These are phyloP conservation scores for Rubia peregrina DNA, from an alignment of 305 asterid species.

Conservation along the genomic window DNA sequence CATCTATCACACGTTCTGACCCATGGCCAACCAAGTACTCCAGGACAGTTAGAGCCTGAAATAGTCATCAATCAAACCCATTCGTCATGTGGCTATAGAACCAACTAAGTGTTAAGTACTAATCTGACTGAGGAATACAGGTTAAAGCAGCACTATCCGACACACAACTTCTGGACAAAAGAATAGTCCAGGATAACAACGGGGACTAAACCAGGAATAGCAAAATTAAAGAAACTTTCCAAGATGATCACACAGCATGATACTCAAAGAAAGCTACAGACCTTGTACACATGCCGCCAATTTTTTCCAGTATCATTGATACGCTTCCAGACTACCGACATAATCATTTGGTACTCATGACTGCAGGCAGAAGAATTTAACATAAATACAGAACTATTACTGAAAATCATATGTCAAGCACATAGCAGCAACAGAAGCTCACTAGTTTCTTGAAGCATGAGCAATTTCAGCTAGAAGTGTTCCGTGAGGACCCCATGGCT, in stretches of 20 bases:
- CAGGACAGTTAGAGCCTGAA: conserved; percentile 83
- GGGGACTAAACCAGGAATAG: background rate
- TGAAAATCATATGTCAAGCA: conserved; percentile 9
- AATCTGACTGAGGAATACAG: background rate
- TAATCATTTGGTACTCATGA: conserved; percentile 90
- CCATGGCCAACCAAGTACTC: conserved; percentile 97
- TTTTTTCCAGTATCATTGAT: conserved; percentile 83
- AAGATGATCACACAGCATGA: background rate
- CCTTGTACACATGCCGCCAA: conserved; percentile 98
- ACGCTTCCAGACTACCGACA: conserved; percentile 93
- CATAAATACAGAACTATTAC: conserved; percentile 17
- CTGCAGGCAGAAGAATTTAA: conserved; percentile 37
- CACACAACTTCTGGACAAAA: background rate
- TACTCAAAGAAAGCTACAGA: conserved; percentile 21
- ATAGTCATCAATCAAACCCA: background rate
- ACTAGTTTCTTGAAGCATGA: conserved; percentile 84
- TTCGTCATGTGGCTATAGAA: background rate
- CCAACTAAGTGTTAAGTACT: background rate
- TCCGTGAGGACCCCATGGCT: conserved; percentile 99
- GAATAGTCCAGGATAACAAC: background rate
- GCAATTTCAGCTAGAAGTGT: conserved; percentile 91
- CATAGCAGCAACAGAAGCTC: conserved; percentile 23
- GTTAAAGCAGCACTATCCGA: background rate
- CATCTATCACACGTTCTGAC: conserved; percentile 92
- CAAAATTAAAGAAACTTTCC: conserved; percentile 4